phyloP scores from a whole-genome alignment of 139 green algal genomes.

The Coccomyxa sp. region DNA sequence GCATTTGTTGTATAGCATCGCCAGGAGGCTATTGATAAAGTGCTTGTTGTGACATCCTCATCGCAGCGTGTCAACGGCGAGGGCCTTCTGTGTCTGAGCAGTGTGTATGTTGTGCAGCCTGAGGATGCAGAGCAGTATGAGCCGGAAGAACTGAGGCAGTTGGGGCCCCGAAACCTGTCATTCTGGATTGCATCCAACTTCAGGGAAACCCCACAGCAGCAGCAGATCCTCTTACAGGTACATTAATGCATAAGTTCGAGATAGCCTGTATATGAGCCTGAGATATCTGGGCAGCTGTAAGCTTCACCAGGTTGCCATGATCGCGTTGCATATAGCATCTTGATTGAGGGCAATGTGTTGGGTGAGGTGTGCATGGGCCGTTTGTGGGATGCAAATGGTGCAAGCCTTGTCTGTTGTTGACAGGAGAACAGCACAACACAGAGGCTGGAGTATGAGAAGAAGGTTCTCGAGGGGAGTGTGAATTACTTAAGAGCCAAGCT shows the following conservation, averaged over 20 bases:
- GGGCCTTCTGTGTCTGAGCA: too few species aligned
- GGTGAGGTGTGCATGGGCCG: too few species aligned
- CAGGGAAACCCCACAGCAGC: slow-evolving; percentile 18
- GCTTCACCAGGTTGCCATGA: too few species aligned
- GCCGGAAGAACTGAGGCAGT: slow-evolving; percentile 10
- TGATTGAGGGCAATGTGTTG: too few species aligned
- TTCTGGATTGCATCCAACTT: slow-evolving; percentile 46
- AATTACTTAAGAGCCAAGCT: not conserved
- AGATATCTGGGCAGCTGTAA: too few species aligned
- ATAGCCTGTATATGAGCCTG: not conserved
- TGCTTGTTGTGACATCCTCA: too few species aligned
- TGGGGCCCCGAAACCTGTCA: slow-evolving; percentile 24
- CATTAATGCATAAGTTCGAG: not conserved
- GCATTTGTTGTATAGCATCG: too few species aligned
- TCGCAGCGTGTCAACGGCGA: too few species aligned
- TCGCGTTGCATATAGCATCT: too few species aligned
- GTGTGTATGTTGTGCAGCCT: not conserved
- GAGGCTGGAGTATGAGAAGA: not conserved
- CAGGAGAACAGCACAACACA: slow-evolving; percentile 1
- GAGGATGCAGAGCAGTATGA: not conserved
- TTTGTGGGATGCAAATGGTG: too few species aligned
- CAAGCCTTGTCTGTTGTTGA: too few species aligned
- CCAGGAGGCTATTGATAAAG: too few species aligned
- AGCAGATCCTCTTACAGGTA: not conserved
- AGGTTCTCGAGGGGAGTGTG: not conserved